phyloP scores from a whole-genome alignment of 139 green algal genomes.

The Chlorokybus atmophyticus region DNA sequence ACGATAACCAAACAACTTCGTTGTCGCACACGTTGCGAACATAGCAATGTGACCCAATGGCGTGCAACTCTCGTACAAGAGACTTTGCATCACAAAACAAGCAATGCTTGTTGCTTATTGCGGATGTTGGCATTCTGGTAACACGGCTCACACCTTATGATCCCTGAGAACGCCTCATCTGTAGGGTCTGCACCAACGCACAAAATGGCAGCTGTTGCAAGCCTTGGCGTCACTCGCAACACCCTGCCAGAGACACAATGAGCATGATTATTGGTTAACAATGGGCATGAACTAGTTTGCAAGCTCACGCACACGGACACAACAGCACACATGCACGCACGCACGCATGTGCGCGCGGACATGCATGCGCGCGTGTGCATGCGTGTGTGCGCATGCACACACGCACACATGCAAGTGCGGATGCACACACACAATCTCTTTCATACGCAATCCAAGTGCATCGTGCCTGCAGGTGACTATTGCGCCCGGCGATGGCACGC shows the following conservation, averaged over 20 bases:
- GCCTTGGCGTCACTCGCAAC: conserved; percentile 3
- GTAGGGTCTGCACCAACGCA: conserved; percentile 8
- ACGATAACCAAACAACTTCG: background rate
- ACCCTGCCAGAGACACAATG: background rate
- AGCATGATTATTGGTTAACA: background rate
- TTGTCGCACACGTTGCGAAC: background rate
- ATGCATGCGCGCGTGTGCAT: too few relatives aligned
- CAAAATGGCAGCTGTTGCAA: conserved; percentile 9
- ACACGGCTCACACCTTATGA: conserved; percentile 21
- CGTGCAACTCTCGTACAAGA: background rate
- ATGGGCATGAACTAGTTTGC: background rate
- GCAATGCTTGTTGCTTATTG: background rate
- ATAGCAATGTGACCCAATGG: background rate
- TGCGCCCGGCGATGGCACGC: too few relatives aligned
- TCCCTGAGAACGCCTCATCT: conserved; percentile 12
- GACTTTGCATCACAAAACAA: too few relatives aligned
- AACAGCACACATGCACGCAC: too few relatives aligned
- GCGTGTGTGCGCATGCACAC: too few relatives aligned
- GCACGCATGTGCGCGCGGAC: too few relatives aligned
- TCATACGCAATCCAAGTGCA: too few relatives aligned
- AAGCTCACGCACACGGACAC: background rate
- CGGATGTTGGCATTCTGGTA: too few relatives aligned
- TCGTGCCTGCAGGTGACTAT: too few relatives aligned
- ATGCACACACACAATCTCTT: too few relatives aligned
- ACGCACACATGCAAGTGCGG: too few relatives aligned